These are phyloP conservation scores for Thelephora aurantiotincta DNA, from an alignment of 768 basidiomycete genomes.

Conservation along the genomic window DNA sequence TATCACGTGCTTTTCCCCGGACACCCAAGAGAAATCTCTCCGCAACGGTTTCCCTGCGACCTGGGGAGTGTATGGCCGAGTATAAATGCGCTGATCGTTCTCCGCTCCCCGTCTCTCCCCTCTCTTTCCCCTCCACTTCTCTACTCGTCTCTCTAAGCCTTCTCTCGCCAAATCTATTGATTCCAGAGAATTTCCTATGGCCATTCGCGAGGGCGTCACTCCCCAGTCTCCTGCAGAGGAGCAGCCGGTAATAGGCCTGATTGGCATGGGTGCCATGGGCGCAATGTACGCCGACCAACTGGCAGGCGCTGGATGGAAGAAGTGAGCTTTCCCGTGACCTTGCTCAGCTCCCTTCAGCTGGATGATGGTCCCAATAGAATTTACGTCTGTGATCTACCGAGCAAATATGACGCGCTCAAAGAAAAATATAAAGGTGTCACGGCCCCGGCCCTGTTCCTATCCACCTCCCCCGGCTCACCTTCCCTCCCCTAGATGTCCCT, in stretches of 20 bases:
- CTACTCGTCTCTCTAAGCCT: no score
- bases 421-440: conserved; percentile 42
- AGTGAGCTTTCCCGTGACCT: conserved; percentile 29
- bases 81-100: no score
- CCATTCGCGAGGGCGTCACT: conserved; percentile 12
- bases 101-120: no score
- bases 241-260: conserved; percentile 78
- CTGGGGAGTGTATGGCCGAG: no score
- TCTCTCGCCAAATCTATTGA: not conserved
- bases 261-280: conserved; percentile 98
- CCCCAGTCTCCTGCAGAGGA: conserved; percentile 23
- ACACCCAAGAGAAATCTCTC: no score
- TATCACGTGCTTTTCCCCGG: no score
- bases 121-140: no score
- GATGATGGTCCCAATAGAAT: conserved; percentile 36
- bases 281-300: conserved; percentile 81
- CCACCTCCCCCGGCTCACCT: not conserved
- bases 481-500: conserved; percentile 28
- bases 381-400: conserved; percentile 76
- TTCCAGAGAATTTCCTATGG: not conserved
- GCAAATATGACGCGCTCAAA: conserved; percentile 51
- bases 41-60: no score
- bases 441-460: conserved; percentile 1
- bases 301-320: conserved; percentile 71
- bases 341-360: not conserved